Evolutionary conservation across 1,284 basidiomycete genomes (phyloP).

Genomic region (Ustilago tritici): DNA sequence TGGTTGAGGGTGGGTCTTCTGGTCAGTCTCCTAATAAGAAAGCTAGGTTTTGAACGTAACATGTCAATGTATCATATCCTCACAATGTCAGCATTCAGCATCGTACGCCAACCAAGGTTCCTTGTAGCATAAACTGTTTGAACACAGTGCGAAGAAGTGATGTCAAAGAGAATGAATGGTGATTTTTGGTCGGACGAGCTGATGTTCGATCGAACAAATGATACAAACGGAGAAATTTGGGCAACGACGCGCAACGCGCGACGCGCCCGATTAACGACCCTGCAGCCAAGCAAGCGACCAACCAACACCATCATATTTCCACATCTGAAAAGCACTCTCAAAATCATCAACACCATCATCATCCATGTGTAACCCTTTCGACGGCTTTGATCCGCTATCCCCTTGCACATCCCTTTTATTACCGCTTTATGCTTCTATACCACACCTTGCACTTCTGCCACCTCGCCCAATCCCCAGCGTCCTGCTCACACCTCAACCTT

Average conservation of each 20-base stretch:
- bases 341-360: slow-evolving; percentile 12
- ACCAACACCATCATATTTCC: slow-evolving; percentile 13
- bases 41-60: slow-evolving; percentile 13
- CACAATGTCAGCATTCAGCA: neutral
- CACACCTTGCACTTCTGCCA: neutral
- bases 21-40: slow-evolving; percentile 12
- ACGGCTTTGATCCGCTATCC: neutral
- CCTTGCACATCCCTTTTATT: too few relatives aligned
- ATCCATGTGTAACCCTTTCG: neutral
- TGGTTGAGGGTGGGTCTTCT: neutral
- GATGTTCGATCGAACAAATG: neutral
- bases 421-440: neutral
- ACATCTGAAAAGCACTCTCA: neutral
- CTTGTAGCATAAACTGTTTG: neutral
- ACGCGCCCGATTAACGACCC: slow-evolving; percentile 16
- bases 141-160: neutral
- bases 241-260: slow-evolving; percentile 10
- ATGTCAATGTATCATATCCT: neutral
- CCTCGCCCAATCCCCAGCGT: too few relatives aligned
- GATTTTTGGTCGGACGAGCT: neutral
- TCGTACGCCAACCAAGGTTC: neutral
- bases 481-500: neutral
- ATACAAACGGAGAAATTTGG: neutral
- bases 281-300: neutral
- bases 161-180: neutral